Evolutionary conservation across 495 filamentous ascomycete species (phyloP), one percentile per base, ranked within the genome.

Genomic region (Beverwykella pulmonaria): DNA sequence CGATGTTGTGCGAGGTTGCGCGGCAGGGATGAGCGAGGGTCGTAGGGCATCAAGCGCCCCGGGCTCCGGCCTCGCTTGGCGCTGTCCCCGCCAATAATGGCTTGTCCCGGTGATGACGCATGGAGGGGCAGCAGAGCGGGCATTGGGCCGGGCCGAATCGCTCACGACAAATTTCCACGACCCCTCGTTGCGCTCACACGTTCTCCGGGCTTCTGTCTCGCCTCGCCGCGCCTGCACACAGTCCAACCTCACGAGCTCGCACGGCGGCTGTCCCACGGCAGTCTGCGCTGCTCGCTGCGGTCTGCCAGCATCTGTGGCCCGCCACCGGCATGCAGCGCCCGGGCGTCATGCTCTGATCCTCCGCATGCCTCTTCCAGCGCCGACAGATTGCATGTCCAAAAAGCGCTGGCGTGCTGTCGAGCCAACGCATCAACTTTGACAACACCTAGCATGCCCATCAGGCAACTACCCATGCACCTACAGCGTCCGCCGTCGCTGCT

Each of bases 361-460:
- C 66, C 44, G 50, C 66, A 64, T 72, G 58, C 70, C 61, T 32
- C 50, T 69, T 69, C 70, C 47, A 61, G 63, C 56, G 25, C 15
- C 55, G 56, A 67, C 63, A 72, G 66, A 72, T 69, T 72, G 65
- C 70, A 66, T 66, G 59, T 61, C 48, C 48, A 53, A 60, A n/a
- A 60, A 59, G 61, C 70, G 66, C 48, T 72, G 70, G 70, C 70
- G 61, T 55, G 61, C 65, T 69, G 70, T 61, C 70, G 70, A 72
- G 70, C 70, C 70, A 72, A 56, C 70, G 66, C 70, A 72, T 72
- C 70, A 72, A 48, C 46, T 69, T 69, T 72, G 70, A 72, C 69
- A 72, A 55, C 70, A 72, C 67, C 63, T 72, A 72, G 70, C 70
- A 65, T 63, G 61, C 49, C 65, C 61, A 54, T 69, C 65, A 61